Evolutionary conservation across 805 yeast genomes (phyloP), one percentile per base, ranked within the genome.

Genomic region (Wickerhamomyces subpelliculosus): DNA sequence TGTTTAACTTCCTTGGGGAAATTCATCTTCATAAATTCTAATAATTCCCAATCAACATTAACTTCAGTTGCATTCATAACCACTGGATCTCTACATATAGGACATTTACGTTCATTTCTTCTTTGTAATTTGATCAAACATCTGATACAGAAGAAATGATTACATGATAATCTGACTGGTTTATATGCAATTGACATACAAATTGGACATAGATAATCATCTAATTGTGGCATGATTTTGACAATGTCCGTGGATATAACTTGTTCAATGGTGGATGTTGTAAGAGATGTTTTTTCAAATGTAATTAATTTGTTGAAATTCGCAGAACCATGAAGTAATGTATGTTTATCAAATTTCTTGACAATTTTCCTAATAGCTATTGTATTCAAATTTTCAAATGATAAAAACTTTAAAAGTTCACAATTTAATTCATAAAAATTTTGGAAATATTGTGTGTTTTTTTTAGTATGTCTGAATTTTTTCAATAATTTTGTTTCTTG

Each of bases 331-430:
- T 69, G 66, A 22, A 82, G 58, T 7, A 74, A 60, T 1, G 90
- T 83, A 48, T 75, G 80, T 53, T 83, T 83, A 48, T 84, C 88
- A 48, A 84, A 83, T 52, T 83, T 83, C 54, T 83, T 82, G 51
- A 82, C 63, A 43, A 83, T 83, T 55, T 83, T 83, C 14, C 70
- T 60, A 28, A 80, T 68, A 0, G 90, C 90, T 30, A 74, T 67
- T 25, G 72, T 63, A 56, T 83, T 83, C 42, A 82, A 65, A 8
- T 72, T 62, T 49, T 79, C 83, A 51, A 76, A 83, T 44, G 75
- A 73, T 23, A 78, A 64, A 10, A 75, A 68, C 49, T 74, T 73
- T 31, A 83, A 52, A 17, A 83, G 57, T 39, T 72, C 72, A 24
- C 64, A 58, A 52, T 83, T 83, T 47, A 81, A 49, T 4, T 59